Percentiles rank a stretch among this genome's conserved stretches.
Evolutionary conservation across 805 yeast species (phyloP).

Genomic region (Maudiozyma turicensis): DNA sequence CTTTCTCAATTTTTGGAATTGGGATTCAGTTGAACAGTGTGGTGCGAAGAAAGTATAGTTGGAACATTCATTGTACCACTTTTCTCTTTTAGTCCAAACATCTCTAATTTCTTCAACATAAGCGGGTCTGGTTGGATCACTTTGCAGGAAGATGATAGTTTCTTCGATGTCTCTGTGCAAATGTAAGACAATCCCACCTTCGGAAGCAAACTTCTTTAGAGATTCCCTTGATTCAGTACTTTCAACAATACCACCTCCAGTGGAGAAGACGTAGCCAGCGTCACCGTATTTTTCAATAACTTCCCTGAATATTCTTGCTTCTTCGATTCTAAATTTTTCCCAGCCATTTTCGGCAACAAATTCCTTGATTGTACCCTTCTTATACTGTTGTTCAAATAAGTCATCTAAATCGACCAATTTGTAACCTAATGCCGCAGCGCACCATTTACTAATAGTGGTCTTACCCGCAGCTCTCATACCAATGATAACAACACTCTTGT

Average conservation of each 20-base stretch:
- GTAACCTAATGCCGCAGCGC: constrained; percentile 60
- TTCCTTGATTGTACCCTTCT: constrained; percentile 42
- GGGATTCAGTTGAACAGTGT: constrained; percentile 47
- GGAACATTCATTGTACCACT: constrained; percentile 71
- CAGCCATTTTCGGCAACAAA: constrained; percentile 64
- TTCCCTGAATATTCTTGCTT: constrained; percentile 46
- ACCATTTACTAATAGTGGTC: constrained; percentile 74
- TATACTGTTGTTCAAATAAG: constrained; percentile 46
- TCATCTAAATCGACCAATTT: constrained; percentile 67
- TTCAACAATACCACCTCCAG: constrained; percentile 97
- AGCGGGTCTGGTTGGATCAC: constrained; percentile 83
- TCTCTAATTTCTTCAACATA: constrained; percentile 66
- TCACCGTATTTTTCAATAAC: constrained; percentile 30
- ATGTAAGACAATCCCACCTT: constrained; percentile 78
- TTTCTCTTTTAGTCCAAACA: constrained; percentile 79
- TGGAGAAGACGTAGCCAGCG: constrained; percentile 63
- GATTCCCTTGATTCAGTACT: constrained; percentile 52
- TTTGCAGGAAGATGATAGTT: constrained; percentile 61
- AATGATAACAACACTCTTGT: constrained; percentile 57
- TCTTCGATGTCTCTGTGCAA: constrained; percentile 80
- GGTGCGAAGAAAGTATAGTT: constrained; percentile 70
- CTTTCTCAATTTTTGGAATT: constrained; percentile 46
- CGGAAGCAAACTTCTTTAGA: constrained; percentile 42
- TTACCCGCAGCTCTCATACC: constrained; percentile 99
- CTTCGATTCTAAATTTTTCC: constrained; percentile 75